Base-by-base conservation (phyloP, 306 rosid genomes). In the Corylus americana region DNA sequence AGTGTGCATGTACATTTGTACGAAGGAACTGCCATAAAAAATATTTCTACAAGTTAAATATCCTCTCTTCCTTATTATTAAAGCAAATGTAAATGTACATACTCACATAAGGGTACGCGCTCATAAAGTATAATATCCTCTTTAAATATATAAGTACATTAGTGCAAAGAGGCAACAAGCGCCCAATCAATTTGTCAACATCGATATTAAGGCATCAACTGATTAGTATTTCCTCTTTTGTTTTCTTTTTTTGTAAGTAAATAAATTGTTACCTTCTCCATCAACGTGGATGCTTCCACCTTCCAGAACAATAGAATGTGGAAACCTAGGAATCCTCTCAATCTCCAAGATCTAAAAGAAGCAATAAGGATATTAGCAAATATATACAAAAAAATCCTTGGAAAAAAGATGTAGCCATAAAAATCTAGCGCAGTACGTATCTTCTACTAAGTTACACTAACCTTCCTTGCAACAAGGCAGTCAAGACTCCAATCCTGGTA, bases 241-340 rank as follows among this genome's bases (percentile, higher is more conserved):
- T 13, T 11, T 4, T 55, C 0, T 55, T 55, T 55, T 18, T n/a
- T 55, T 7, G 29, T 8, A 22, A 27, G 75, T 27, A 47, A 8
- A 77, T 20, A n/a, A 57, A 64, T 35, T 68, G 79, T 78, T 84
- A 93, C 99, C 98, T 87, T 95, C 94, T 85, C 99, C 99, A 89
- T 95, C 99, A 14, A 95, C 99, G 83, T 95, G 99, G 83, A 95
- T 93, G 85, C 98, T 93, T 83, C 99, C 99, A 17, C 99, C 97
- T 93, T 95, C 99, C 50, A 95, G 96, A 83, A 95, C 81, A 79
- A 91, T 76, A 4, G 89, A 70, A 44, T 91, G 89, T 7, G 87
- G 76, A 90, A 95, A 92, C 77, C 89, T 86, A 70, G 92, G 97
- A 83, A 95, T 50, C 87, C 70, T 88, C 87, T 95, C 97, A 69